phyloP scores from a whole-genome alignment of 768 basidiomycete species.

The Tulasnella sp. region DNA sequence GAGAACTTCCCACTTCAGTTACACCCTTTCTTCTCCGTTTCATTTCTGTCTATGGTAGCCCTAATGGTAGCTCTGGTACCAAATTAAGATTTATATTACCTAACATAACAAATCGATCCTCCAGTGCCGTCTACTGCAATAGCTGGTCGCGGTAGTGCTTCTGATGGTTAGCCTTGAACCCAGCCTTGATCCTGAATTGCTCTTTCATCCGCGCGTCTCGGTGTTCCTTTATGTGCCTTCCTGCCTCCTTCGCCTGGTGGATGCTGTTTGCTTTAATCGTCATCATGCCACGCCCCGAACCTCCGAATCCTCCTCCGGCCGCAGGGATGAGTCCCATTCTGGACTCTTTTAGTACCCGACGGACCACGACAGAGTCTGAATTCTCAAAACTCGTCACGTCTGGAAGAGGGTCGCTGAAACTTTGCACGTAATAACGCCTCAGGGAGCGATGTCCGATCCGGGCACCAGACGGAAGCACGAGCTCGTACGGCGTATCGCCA shows the following conservation, averaged over 20 bases:
- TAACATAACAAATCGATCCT: neutral
- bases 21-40: neutral
- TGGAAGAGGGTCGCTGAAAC: slow-evolving; percentile 40
- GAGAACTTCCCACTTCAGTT: neutral
- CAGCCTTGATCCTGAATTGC: slow-evolving; percentile 78
- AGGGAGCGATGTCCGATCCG: slow-evolving; percentile 88
- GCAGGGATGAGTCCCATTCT: slow-evolving; percentile 73
- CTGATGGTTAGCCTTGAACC: slow-evolving; percentile 71
- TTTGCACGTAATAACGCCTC: slow-evolving; percentile 79
- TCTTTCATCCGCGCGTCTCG: slow-evolving; percentile 71
- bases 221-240: slow-evolving; percentile 74
- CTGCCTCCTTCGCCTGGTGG: slow-evolving; percentile 93
- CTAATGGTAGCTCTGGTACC: neutral
- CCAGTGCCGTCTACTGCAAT: slow-evolving; percentile 36
- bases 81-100: neutral
- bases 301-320: slow-evolving; percentile 75
- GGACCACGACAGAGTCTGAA: slow-evolving; percentile 68
- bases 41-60: neutral
- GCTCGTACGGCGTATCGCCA: slow-evolving; percentile 75
- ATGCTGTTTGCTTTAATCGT: slow-evolving; percentile 85
- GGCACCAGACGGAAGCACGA: slow-evolving; percentile 86
- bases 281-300: slow-evolving; percentile 70
- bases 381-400: slow-evolving; percentile 39
- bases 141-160: slow-evolving; percentile 78
- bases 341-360: slow-evolving; percentile 59